Percentiles rank a stretch among this genome's conserved stretches.
phyloP scores from a whole-genome alignment of 257 asterid genomes.

The Nicotiana paniculata region DNA sequence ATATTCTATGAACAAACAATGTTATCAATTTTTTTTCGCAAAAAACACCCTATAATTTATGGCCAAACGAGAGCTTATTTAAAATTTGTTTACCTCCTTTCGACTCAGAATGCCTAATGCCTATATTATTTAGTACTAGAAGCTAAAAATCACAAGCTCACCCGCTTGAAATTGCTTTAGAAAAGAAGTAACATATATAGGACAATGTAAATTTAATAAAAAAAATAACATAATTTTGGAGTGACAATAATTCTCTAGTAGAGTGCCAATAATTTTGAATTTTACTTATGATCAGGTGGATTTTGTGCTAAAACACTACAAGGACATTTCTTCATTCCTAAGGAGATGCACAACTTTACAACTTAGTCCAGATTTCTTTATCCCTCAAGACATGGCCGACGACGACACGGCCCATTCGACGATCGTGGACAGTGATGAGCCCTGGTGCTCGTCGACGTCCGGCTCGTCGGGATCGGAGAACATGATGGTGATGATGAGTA shows the following conservation, averaged over 20 bases:
- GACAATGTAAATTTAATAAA: neutral
- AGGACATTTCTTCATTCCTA: slow-evolving; percentile 66
- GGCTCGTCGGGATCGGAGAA: slow-evolving; percentile 64
- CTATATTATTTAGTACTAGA: no score
- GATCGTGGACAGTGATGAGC: slow-evolving; percentile 54
- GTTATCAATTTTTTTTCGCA: no score
- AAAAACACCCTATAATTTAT: no score
- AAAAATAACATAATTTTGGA: neutral
- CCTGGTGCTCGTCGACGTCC: slow-evolving; percentile 37
- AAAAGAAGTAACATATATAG: neutral
- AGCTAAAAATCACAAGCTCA: no score
- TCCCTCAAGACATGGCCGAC: slow-evolving; percentile 74
- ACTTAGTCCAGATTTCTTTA: slow-evolving; percentile 83
- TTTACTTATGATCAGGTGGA: slow-evolving; percentile 47
- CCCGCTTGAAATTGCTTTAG: neutral
- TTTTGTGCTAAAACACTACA: slow-evolving; percentile 59
- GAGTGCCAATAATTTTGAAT: neutral
- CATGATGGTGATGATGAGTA: slow-evolving; percentile 21
- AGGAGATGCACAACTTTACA: slow-evolving; percentile 69
- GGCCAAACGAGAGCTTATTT: no score
- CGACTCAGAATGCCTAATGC: no score
- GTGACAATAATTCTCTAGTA: neutral
- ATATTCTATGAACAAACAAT: no score
- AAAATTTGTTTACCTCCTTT: no score
- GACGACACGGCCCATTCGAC: slow-evolving; percentile 68